phyloP scores from a whole-genome alignment of 257 asterid species.

The Forsythia viridissima region DNA sequence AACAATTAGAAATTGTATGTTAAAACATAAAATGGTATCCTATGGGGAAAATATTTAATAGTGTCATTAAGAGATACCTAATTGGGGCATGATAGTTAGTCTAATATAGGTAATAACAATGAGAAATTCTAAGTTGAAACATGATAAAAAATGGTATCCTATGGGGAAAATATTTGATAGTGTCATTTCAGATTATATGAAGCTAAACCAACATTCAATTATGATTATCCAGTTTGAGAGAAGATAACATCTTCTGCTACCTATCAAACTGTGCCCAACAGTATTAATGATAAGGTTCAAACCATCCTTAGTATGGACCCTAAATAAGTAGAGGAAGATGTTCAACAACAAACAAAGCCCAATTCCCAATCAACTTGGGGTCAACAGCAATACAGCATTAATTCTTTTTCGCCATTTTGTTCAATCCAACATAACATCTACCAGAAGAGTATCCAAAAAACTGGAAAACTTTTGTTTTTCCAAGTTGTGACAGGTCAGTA shows the following conservation, averaged over 20 bases:
- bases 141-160: too few relatives aligned
- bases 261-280: not conserved
- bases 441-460: not conserved
- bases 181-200: not conserved
- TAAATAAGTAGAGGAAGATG: not conserved
- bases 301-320: not conserved
- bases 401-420: not conserved
- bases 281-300: not conserved
- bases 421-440: not conserved
- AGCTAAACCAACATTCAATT: not conserved
- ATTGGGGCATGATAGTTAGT: not conserved
- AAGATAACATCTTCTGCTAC: not conserved
- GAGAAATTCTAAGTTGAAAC: too few relatives aligned
- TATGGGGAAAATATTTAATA: too few relatives aligned
- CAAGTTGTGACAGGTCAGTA: not conserved
- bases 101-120: not conserved
- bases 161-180: too few relatives aligned
- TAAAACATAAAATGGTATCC: not conserved
- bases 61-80: not conserved
- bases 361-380: not conserved
- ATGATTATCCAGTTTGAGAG: not conserved
- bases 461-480: not conserved
- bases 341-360: not conserved
- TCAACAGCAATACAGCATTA: not conserved
- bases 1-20: not conserved